Base-by-base conservation (phyloP, 495 filamentous ascomycete genomes). In the Aspergillus funiculosus region DNA sequence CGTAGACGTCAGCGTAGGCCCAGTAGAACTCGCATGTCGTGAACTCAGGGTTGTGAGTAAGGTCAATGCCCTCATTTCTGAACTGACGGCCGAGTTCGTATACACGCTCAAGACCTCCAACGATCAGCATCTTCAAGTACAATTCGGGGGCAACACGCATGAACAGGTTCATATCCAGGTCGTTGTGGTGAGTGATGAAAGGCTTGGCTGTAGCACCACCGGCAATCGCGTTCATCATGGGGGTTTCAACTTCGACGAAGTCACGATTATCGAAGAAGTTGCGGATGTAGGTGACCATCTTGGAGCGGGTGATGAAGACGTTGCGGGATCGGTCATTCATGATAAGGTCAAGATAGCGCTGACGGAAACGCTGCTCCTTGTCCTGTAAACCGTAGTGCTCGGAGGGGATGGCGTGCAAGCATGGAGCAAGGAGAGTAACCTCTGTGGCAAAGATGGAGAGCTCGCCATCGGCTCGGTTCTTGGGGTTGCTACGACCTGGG, bases 11-110 rank as follows among this genome's bases (percentile, higher is more conserved):
- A 27, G 89, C 87, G 52, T 90, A 96, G 10, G 92, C 92, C 80
- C 81, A 81, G 67, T 99, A 99, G 73, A 96, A 96, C 65, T 99
- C 94, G 59, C 85, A 89, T 9, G 89, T 90, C 8, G 94, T 97
- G 74, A 97, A 99, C 58, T 99, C 92, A 2, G 92, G 92, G 71
- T 99, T 99, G 74, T 99, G 94, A 10, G 92, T 96, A 40, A 94
- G 73, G 68, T 99, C 92, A 57, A 94, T 86, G 42, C 87, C 89
- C 64, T 99, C 92, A 55, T 97, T 99, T 47, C 92, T 75, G 77
- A 97, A 95, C 50, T 87, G 83, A 2, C 85, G 79, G 14, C 94
- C 92, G 39, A 97, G 76, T 58, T 99, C 92, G 65, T 92, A 97
- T 7, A 97, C 90, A 53, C 83, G 77, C 66, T 95, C 85, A 4